Conservation (phyloP, 1,284 basidiomycete genomes). For the Agaricales sp. region DNA sequence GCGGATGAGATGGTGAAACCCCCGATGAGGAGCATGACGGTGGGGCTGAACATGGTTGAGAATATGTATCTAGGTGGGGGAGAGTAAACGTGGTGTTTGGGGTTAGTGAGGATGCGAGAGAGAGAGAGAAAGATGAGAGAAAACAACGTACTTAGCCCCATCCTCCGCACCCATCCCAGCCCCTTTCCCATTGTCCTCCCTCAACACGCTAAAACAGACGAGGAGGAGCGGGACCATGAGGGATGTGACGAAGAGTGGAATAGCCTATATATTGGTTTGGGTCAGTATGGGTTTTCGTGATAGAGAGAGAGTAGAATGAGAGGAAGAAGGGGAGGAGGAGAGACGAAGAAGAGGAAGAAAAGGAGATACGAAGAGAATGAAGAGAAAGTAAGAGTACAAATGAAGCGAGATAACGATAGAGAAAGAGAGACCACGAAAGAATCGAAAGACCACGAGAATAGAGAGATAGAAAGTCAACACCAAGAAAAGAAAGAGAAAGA, state of each 20-base stretch:
- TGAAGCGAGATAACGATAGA: no score
- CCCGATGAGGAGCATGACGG: slow-evolving; percentile 93
- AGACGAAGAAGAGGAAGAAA: no score
- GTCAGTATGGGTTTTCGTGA: slow-evolving; percentile 3
- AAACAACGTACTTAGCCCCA: no score
- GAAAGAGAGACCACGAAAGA: no score
- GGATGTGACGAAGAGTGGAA: slow-evolving; percentile 95
- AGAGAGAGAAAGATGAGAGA: neutral
- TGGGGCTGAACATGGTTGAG: slow-evolving; percentile 79
- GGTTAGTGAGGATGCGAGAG: slow-evolving; percentile 1
- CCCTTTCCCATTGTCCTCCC: slow-evolving; percentile 48
- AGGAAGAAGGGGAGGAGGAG: no score
- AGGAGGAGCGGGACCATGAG: slow-evolving; percentile 83
- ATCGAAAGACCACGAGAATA: no score
- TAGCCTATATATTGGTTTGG: slow-evolving; percentile 47
- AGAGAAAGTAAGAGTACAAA: no score
- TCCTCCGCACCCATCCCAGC: no score
- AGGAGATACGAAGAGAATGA: no score
- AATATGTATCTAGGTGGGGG: slow-evolving; percentile 50
- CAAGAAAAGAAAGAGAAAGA: no score
- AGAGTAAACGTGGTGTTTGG: slow-evolving; percentile 7
- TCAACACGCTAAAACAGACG: slow-evolving; percentile 81
- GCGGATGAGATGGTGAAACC: slow-evolving; percentile 99
- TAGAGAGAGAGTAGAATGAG: neutral
- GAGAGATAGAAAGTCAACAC: no score